A percentile compares a stretch with the other conserved stretches of the same genome.
These are phyloP conservation scores for Sedum album DNA, from an alignment of 164 flowering plant species.

Conservation along the genomic window DNA sequence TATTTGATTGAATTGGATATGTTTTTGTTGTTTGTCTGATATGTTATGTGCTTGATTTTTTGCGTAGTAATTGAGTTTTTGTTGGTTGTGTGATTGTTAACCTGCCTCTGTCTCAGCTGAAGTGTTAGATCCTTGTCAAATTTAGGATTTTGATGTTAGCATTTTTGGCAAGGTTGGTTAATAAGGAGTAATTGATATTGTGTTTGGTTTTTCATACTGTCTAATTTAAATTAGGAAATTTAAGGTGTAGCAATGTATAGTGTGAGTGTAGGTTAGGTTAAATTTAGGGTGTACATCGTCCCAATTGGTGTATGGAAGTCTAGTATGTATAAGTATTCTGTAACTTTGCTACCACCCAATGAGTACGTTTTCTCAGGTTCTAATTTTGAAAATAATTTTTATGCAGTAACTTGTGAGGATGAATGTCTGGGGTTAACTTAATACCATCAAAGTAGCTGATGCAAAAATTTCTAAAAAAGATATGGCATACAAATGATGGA, in stretches of 20 bases:
- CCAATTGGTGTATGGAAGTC: neutral
- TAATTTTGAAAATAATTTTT: neutral
- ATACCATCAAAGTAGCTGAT: neutral
- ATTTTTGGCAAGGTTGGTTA: no score
- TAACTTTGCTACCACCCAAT: neutral
- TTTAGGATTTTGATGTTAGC: no score
- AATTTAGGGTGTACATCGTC: neutral
- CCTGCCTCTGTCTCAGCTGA: no score
- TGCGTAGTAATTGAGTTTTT: no score
- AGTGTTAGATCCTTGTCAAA: no score
- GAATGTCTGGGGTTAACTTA: neutral
- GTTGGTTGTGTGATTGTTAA: no score
- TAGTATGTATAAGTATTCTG: neutral
- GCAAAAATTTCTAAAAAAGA: neutral
- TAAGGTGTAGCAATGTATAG: neutral
- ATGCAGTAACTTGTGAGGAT: neutral
- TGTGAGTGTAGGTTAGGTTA: no score
- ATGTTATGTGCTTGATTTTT: neutral
- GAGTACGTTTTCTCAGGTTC: neutral
- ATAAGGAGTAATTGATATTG: no score
- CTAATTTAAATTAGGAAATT: no score
- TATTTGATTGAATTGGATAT: neutral
- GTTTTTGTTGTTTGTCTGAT: neutral
- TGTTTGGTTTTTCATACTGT: no score
- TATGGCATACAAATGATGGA: neutral